phyloP scores from a whole-genome alignment of 2,329 filamentous ascomycete species.

The Xylariaceae sp. region DNA sequence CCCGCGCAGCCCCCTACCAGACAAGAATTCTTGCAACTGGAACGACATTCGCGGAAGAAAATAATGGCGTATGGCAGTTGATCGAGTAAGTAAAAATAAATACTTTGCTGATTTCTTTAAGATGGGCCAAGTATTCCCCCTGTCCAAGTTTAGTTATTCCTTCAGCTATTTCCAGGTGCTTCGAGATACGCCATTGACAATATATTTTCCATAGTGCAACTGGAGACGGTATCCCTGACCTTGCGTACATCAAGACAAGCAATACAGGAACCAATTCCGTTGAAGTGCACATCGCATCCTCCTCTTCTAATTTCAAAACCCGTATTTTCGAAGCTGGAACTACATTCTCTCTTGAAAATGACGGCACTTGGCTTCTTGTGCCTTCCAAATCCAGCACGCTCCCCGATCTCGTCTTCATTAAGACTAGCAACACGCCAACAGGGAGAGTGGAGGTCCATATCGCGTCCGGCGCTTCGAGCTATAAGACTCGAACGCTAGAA shows the following conservation, averaged over 20 bases:
- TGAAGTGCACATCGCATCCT: conserved; percentile 21
- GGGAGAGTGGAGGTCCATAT: conserved; percentile 17
- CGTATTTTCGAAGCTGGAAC: conserved; percentile 16
- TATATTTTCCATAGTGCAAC: neutral
- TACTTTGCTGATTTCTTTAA: neutral
- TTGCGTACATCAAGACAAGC: conserved; percentile 20
- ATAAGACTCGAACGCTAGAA: conserved; percentile 9
- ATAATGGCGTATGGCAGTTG: conserved; percentile 20
- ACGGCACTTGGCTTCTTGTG: conserved; percentile 19
- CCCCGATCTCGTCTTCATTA: conserved; percentile 20
- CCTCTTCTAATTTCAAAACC: conserved; percentile 16
- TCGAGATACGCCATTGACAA: neutral
- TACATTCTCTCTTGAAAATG: conserved; percentile 7
- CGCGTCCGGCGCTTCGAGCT: conserved; percentile 16
- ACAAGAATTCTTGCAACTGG: conserved; percentile 8
- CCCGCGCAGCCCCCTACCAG: conserved; percentile 6
- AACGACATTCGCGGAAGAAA: conserved; percentile 11
- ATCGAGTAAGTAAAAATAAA: conserved; percentile 15
- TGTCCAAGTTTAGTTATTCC: too few species aligned
- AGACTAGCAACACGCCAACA: conserved; percentile 18
- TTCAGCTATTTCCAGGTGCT: too few species aligned
- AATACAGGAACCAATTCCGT: conserved; percentile 6
- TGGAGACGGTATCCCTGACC: conserved; percentile 2
- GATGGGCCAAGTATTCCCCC: too few species aligned
- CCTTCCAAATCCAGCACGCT: conserved; percentile 11